Base-by-base conservation (phyloP, 768 basidiomycete genomes). In the Lyophyllum atratum region DNA sequence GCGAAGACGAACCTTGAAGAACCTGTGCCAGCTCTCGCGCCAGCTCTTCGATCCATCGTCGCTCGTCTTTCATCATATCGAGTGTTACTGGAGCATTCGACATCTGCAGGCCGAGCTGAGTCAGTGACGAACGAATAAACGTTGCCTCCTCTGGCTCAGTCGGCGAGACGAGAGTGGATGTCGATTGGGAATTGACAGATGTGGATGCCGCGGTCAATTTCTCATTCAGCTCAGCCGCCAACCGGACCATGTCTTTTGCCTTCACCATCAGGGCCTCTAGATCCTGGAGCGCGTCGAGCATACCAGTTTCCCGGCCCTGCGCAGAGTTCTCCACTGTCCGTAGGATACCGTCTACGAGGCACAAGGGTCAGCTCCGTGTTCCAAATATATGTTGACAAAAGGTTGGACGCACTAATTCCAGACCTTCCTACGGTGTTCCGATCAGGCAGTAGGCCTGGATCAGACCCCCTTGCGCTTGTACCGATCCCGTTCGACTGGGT, bases 201-300 rank as follows among this genome's bases (percentile, higher is more conserved):
- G 57, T 56, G 0, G 73, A 54, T 1, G 69, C 64, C 0, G 82
- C 80, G 7, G 87, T 86, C 24, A 97, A 78, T 59, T 85, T 90
- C 55, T 91, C 85, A 66, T 93, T 95, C 59, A 98, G 82, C 34
- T 95, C 89, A 50, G 87, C 88, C 2, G 96, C 95, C 22, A 98
- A 80, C 28, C 83, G 83, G 55, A 95, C 95, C 87, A 98, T 96
- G 63, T 95, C 93, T 61, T 85, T 89, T 1, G 95, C 94, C 68
- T 95, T 92, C 47, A 88, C 78, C 90, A 92, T 95, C 45, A 98
- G 74, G 0, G 89, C 89, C 68, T 98, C 93, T 31, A 98, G 81
- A 66, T 98, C 97, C 61, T 85, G 79, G 29, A 98, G 78, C 0
- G 94, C 91, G 60, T 87, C 85, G 24, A 80, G 79, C 74, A 98